Evolutionary conservation across 2,329 filamentous ascomycete genomes (phyloP), one percentile per base, ranked within the genome.

Genomic region (Dactylonectria macrodidyma): DNA sequence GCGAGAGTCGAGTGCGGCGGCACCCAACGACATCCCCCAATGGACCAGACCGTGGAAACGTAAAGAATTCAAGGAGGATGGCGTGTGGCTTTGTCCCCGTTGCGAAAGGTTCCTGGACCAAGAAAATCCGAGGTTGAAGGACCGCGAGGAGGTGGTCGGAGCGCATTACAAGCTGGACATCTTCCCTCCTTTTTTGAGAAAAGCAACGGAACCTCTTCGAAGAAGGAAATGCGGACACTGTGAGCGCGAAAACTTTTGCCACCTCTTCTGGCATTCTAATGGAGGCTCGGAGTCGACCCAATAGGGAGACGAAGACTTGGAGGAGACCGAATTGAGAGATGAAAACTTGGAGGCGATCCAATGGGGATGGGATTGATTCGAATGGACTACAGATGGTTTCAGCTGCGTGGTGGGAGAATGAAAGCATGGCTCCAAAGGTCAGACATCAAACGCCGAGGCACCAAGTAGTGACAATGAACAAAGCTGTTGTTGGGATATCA

Each of bases 41-140:
- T 68, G 63, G 69, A 62, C 55, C n/a, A 59, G 70, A 3, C 54
- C 65, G 19, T 71, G 68, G 70, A 66, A 34, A 41, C 41, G 59
- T n/a, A 55, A 50, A 22, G 57, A 5, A 24, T 48, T 36, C 26
- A 11, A 8, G 16, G 69, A 62, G 22, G 16, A 47, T 22, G 73
- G 73, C 1, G 41, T 69, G 2, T 74, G 73, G 73, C 69, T 75
- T 11, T 76, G 73, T 58, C 38, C 52, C 5, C 34, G 38, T 14
- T 76, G 73, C 52, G 61, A 66, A 47, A n/a, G 36, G 24, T 61
- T 44, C 34, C 54, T 72, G n/a, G 51, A 58, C 19, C 64, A 24
- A 19, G 11, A 61, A 22, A 38, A 55, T 7, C 55, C 64, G 19
- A 51, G 33, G 14, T 30, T 41, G 19, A 36, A 56, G 1, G 56